Evolutionary conservation across 192 early-diverging fungal genomes (phyloP).

Genomic region (Funneliformis geosporum): DNA sequence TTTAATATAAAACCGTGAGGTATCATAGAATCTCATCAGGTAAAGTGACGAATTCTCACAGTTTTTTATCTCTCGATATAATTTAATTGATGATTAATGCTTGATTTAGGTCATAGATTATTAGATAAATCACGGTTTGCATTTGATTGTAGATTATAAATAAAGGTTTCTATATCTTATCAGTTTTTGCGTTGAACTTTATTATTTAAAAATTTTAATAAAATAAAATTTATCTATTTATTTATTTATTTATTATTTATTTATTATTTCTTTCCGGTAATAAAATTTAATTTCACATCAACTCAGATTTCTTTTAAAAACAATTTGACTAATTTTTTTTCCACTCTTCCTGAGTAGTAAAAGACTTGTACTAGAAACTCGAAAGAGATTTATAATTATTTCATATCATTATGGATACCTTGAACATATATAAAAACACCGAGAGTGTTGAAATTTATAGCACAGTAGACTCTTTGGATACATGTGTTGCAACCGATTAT

Average conservation of each 20-base stretch:
- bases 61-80: not conserved
- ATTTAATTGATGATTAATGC: not conserved
- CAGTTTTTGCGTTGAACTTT: too few species aligned
- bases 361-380: not conserved
- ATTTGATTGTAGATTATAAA: not conserved
- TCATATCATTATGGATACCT: not conserved
- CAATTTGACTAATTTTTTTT: too few species aligned
- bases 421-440: too few species aligned
- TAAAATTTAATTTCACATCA: too few species aligned
- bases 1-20: not conserved
- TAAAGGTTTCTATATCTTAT: not conserved
- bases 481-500: not conserved
- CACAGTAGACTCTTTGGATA: not conserved
- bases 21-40: not conserved
- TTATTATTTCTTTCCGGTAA: too few species aligned
- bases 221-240: too few species aligned
- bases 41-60: not conserved
- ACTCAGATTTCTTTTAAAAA: too few species aligned
- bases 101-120: not conserved
- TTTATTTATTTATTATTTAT: too few species aligned
- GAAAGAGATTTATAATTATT: not conserved
- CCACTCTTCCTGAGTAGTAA: not conserved
- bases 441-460: not conserved
- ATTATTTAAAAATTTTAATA: too few species aligned
- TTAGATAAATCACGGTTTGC: not conserved